Conservation (phyloP, 2,329 filamentous ascomycete genomes). For the Exophiala calicioides region DNA sequence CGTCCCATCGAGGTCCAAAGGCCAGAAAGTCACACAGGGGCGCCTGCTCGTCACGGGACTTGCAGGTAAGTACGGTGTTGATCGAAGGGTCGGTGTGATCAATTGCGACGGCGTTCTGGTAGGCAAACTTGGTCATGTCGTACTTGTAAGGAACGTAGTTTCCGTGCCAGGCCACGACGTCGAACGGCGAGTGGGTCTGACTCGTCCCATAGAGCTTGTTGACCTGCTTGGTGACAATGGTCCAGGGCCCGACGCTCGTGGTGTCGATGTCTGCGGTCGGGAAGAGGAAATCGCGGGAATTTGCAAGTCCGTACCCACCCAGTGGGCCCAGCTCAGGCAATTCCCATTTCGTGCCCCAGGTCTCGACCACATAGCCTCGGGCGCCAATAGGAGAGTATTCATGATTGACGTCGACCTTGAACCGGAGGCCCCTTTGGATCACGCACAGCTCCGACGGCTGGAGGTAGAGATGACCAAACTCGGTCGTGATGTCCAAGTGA, state of each 20-base stretch:
- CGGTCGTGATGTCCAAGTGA: constrained; percentile 66
- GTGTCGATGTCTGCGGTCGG: constrained; percentile 61
- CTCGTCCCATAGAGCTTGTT: constrained; percentile 61
- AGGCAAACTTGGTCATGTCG: constrained; percentile 43
- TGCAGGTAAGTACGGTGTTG: constrained; percentile 43
- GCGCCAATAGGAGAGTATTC: constrained; percentile 52
- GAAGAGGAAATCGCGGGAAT: constrained; percentile 63
- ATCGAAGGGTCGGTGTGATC: constrained; percentile 45
- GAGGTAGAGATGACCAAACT: constrained; percentile 64
- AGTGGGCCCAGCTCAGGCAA: constrained; percentile 67
- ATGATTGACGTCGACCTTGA: constrained; percentile 59
- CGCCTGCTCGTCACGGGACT: constrained; percentile 34
- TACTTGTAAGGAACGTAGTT: constrained; percentile 55
- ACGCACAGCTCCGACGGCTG: constrained; percentile 67
- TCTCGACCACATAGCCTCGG: constrained; percentile 66
- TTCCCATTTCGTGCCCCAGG: constrained; percentile 64
- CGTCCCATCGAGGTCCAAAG: constrained; percentile 43
- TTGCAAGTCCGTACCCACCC: constrained; percentile 66
- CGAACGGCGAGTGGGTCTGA: constrained; percentile 67
- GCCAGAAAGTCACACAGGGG: constrained; percentile 40
- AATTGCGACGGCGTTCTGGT: constrained; percentile 41
- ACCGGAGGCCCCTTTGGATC: constrained; percentile 64
- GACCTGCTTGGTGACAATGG: constrained; percentile 62
- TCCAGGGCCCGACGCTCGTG: constrained; percentile 48
- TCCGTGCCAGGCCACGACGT: constrained; percentile 71